phyloP scores from a whole-genome alignment of 371 early-diverging fungal species.

The Dichotomocladium elegans region DNA sequence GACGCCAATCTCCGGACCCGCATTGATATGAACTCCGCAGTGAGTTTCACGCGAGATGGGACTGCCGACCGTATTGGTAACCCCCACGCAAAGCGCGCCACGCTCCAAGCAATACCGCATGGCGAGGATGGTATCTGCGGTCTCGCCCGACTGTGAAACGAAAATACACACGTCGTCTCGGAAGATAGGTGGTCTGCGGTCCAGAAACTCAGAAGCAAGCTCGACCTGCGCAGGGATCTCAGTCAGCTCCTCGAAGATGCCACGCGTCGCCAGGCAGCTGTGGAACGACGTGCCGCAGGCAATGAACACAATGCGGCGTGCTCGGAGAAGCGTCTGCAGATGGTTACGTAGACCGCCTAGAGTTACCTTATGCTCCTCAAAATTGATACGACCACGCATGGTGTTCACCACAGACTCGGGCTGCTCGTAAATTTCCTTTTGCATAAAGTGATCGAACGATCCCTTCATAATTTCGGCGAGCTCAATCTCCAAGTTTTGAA shows the following conservation, averaged over 20 bases:
- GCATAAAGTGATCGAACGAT: conserved; percentile 98
- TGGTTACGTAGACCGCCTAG: conserved; percentile 93
- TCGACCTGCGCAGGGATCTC: conserved; percentile 93
- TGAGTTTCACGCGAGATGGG: conserved; percentile 96
- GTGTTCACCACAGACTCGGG: conserved; percentile 98
- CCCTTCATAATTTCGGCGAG: conserved; percentile 96
- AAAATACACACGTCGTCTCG: conserved; percentile 98
- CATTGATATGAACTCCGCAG: conserved; percentile 99
- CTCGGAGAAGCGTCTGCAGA: conserved; percentile 86
- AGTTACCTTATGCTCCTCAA: conserved; percentile 77
- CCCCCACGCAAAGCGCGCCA: conserved; percentile 95
- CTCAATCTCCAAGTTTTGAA: conserved; percentile 96
- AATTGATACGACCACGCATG: conserved; percentile 98
- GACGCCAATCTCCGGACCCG: conserved; percentile 99
- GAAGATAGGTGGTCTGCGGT: conserved; percentile 92
- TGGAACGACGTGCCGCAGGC: conserved; percentile 99
- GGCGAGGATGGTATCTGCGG: conserved; percentile 96
- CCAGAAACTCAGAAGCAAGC: conserved; percentile 94
- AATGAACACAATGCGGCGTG: conserved; percentile 92
- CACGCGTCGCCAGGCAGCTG: conserved; percentile 83
- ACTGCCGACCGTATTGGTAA: conserved; percentile 97
- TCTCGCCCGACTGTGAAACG: conserved; percentile 98
- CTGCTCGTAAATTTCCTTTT: conserved; percentile 99
- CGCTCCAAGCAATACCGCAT: conserved; percentile 95
- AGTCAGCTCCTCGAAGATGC: conserved; percentile 97